These are phyloP conservation scores for Tetrastigma voinierianum DNA, from an alignment of 164 flowering plant species.

Conservation along the genomic window DNA sequence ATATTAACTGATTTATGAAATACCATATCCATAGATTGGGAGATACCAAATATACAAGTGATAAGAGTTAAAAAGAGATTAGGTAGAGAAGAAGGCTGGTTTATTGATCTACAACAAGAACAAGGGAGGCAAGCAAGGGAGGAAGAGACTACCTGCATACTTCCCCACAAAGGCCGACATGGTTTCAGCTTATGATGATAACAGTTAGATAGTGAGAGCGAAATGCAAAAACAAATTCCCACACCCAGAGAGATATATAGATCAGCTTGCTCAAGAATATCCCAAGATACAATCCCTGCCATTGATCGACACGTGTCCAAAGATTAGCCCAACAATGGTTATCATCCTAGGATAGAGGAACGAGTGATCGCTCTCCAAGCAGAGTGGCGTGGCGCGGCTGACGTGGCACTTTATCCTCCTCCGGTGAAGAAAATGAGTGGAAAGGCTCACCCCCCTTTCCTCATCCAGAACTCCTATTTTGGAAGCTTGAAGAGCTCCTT, in stretches of 20 bases:
- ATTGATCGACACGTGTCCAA: slow-evolving; percentile 42
- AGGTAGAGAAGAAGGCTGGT: too few species aligned
- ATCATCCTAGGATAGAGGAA: slow-evolving; percentile 57
- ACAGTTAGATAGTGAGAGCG: slow-evolving; percentile 11
- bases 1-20: too few species aligned
- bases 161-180: slow-evolving; percentile 91
- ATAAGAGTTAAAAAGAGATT: too few species aligned
- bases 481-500: background rate
- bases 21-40: too few species aligned
- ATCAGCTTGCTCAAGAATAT: slow-evolving; percentile 24
- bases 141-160: slow-evolving; percentile 59
- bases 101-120: too few species aligned
- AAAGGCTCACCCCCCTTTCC: slow-evolving; percentile 17
- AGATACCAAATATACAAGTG: too few species aligned
- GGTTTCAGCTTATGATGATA: slow-evolving; percentile 2
- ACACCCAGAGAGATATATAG: slow-evolving; percentile 24
- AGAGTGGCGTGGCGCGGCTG: slow-evolving; percentile 37
- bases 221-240: slow-evolving; percentile 17
- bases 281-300: slow-evolving; percentile 12
- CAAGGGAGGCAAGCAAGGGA: background rate
- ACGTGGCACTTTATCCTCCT: background rate
- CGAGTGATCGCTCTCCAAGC: slow-evolving; percentile 38
- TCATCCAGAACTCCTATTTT: background rate
- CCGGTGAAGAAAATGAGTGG: slow-evolving; percentile 10
- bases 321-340: slow-evolving; percentile 42